Evolutionary conservation across 2,329 filamentous ascomycete species (phyloP).

Genomic region (Beauveria sp.): DNA sequence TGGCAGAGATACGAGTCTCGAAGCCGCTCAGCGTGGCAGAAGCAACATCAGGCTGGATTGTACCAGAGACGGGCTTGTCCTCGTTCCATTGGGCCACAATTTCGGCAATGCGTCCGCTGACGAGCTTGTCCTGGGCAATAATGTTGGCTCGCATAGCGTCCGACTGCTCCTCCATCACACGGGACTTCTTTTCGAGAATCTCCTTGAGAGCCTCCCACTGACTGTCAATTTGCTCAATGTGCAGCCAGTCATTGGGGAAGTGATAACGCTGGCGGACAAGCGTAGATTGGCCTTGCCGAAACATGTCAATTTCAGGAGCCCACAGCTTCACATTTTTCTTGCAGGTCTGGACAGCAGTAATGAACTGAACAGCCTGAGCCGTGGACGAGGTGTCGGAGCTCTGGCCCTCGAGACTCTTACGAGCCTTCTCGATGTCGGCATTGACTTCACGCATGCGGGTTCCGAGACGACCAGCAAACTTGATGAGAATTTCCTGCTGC

Average conservation of each 20-base stretch:
- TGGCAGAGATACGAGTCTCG: slow-evolving; percentile 72
- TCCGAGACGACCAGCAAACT: slow-evolving; percentile 84
- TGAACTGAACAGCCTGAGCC: slow-evolving; percentile 94
- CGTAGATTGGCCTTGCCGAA: slow-evolving; percentile 90
- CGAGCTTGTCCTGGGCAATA: slow-evolving; percentile 82
- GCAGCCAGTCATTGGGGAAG: slow-evolving; percentile 87
- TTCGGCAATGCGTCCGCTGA: slow-evolving; percentile 80
- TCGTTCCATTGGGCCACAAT: slow-evolving; percentile 86
- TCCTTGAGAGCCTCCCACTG: slow-evolving; percentile 94
- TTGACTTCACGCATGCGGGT: slow-evolving; percentile 88
- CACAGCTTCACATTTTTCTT: slow-evolving; percentile 89
- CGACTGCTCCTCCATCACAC: slow-evolving; percentile 92
- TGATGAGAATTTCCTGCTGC: slow-evolving; percentile 93
- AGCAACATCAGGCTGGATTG: slow-evolving; percentile 82
- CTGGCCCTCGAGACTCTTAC: slow-evolving; percentile 83
- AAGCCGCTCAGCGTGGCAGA: slow-evolving; percentile 76
- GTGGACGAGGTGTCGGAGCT: slow-evolving; percentile 92
- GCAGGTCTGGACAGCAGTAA: slow-evolving; percentile 94
- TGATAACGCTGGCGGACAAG: slow-evolving; percentile 88
- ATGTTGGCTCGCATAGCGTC: slow-evolving; percentile 95
- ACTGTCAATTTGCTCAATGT: slow-evolving; percentile 91
- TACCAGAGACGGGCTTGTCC: slow-evolving; percentile 93
- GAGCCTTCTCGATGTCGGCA: slow-evolving; percentile 82
- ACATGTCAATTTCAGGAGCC: slow-evolving; percentile 93
- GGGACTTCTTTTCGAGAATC: slow-evolving; percentile 82